phyloP scores from a whole-genome alignment of 2,329 filamentous ascomycete genomes.

The Colletotrichum tabaci region DNA sequence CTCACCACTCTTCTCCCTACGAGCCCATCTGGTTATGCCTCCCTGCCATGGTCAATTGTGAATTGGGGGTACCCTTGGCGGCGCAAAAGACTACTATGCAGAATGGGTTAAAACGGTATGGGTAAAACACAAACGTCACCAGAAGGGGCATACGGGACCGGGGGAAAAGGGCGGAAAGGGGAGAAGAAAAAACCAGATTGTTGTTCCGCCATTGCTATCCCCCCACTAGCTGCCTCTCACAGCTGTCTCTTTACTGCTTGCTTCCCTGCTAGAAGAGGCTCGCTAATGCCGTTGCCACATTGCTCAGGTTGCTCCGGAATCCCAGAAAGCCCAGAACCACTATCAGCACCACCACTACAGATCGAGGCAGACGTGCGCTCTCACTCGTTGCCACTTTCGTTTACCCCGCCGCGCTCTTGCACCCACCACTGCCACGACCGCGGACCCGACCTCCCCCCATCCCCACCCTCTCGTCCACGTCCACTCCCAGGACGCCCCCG shows the following conservation, averaged over 20 bases:
- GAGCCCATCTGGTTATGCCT: constrained; percentile 23
- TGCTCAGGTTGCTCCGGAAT: constrained; percentile 33
- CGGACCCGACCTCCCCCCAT: constrained; percentile 8
- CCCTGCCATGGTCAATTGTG: constrained; percentile 18
- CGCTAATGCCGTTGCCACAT: constrained; percentile 38
- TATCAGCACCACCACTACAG: constrained; percentile 11
- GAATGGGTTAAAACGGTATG: constrained; percentile 4
- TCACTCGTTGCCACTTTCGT: constrained; percentile 30
- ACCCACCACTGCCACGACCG: constrained; percentile 24
- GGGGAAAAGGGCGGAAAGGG: constrained; percentile 4
- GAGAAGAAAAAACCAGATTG: constrained; percentile 2
- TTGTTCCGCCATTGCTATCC: constrained; percentile 5
- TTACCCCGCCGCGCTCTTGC: constrained; percentile 34
- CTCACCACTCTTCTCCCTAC: constrained; percentile 17
- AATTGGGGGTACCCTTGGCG: constrained; percentile 24
- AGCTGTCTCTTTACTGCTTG: constrained; percentile 8
- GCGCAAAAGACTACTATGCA: background rate
- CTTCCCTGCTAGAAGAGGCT: constrained; percentile 30
- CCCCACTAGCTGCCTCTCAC: background rate
- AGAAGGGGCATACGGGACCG: background rate
- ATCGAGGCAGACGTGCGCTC: constrained; percentile 23
- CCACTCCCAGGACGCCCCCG: constrained; percentile 27
- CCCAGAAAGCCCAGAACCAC: constrained; percentile 34
- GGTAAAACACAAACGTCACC: constrained; percentile 9
- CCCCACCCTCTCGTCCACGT: constrained; percentile 8